These are phyloP conservation scores for Beauveria sp. DNA, from an alignment of 2,329 filamentous ascomycete genomes.

Conservation along the genomic window DNA sequence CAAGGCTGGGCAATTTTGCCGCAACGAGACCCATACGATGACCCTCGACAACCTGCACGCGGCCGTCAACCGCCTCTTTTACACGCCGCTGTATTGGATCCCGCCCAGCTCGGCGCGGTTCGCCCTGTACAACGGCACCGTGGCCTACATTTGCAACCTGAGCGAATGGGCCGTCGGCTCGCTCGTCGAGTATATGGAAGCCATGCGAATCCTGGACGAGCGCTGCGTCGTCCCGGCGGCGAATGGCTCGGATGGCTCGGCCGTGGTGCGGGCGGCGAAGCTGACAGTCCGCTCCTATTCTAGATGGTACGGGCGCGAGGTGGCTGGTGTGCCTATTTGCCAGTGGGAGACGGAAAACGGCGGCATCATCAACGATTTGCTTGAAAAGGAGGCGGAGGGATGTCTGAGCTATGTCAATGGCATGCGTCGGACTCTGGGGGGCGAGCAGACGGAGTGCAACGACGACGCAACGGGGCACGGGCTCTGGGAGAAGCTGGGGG, in stretches of 20 bases:
- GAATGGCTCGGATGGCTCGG: background rate
- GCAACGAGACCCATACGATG: background rate
- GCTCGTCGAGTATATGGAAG: slow-evolving; percentile 13
- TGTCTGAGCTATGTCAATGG: background rate
- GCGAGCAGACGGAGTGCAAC: background rate
- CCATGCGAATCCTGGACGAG: slow-evolving; percentile 8
- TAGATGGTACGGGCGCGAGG: slow-evolving; percentile 6
- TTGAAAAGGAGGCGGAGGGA: background rate
- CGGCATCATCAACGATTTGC: background rate
- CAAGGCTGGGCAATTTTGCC: background rate
- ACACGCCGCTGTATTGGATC: slow-evolving; percentile 11
- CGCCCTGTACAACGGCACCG: slow-evolving; percentile 5
- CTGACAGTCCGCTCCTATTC: background rate
- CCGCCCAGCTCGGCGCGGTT: slow-evolving; percentile 7
- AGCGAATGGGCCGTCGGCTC: slow-evolving; percentile 7
- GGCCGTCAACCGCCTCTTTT: slow-evolving; percentile 11
- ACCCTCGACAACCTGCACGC: background rate
- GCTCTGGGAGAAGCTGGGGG: background rate
- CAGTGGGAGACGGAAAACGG: slow-evolving; percentile 9
- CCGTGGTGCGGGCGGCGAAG: background rate
- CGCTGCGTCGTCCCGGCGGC: background rate
- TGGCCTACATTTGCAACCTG: slow-evolving; percentile 12
- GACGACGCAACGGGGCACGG: background rate
- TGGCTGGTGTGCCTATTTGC: slow-evolving; percentile 9
- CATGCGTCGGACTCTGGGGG: background rate